Evolutionary conservation across 1,284 basidiomycete species (phyloP).

Genomic region (Serendipita sp.): DNA sequence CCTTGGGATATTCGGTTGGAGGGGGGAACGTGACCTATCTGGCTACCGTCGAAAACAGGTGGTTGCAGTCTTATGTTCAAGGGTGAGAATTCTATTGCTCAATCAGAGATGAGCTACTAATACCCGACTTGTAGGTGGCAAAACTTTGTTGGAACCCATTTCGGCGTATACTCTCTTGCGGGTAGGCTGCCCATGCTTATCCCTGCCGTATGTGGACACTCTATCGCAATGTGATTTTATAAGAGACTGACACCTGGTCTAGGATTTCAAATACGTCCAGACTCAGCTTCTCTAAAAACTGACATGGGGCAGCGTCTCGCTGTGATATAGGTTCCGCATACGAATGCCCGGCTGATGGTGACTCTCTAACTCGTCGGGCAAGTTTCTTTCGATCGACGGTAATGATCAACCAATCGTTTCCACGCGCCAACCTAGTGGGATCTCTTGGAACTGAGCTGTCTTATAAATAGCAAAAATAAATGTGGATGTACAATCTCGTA

Average conservation of each 20-base stretch:
- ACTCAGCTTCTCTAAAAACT: neutral
- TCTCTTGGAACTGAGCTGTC: too few relatives aligned
- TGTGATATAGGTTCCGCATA: too few relatives aligned
- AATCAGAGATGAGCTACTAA: neutral
- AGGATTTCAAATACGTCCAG: neutral
- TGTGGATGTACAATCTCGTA: too few relatives aligned
- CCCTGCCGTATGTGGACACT: neutral
- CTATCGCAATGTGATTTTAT: neutral
- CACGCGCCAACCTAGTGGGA: too few relatives aligned
- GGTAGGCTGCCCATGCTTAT: neutral
- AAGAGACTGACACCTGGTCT: neutral
- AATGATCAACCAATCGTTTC: too few relatives aligned
- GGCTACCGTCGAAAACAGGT: slow-evolving; percentile 9
- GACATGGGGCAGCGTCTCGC: too few relatives aligned
- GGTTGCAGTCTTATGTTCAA: slow-evolving; percentile 10
- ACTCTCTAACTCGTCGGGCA: too few relatives aligned
- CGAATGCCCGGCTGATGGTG: too few relatives aligned
- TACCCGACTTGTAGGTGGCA: slow-evolving; percentile 5
- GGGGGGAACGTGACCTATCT: neutral
- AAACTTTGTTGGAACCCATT: slow-evolving; percentile 10
- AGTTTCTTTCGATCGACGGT: too few relatives aligned
- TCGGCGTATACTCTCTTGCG: neutral
- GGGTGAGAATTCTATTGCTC: slow-evolving; percentile 2
- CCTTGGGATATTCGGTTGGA: slow-evolving; percentile 8
- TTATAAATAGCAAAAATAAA: too few relatives aligned